phyloP scores from a whole-genome alignment of 306 rosid genomes.

The Morella rubra region DNA sequence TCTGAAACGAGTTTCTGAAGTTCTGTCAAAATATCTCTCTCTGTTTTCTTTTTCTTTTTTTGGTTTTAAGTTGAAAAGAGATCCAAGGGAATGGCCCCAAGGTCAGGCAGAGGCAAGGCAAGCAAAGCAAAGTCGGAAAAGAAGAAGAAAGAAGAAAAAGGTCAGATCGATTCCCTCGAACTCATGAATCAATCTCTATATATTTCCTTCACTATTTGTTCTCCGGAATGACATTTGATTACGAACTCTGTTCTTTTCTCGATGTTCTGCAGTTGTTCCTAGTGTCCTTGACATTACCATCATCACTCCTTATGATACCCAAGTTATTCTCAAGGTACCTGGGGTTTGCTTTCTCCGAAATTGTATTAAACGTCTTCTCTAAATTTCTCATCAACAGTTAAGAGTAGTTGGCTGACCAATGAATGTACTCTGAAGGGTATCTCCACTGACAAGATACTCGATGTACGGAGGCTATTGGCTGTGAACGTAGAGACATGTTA shows the following conservation, averaged over 20 bases:
- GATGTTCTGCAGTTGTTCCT: conserved; percentile 49
- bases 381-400: neutral
- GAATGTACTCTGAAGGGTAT: conserved; percentile 61
- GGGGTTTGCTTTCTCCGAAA: neutral
- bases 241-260: neutral
- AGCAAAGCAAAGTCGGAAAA: conserved; percentile 74
- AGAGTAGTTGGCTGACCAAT: neutral
- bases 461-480: conserved; percentile 79
- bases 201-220: neutral
- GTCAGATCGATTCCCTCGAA: conserved; percentile 33
- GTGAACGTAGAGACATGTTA: conserved; percentile 86
- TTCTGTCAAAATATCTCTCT: neutral
- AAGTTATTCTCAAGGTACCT: conserved; percentile 70
- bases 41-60: neutral
- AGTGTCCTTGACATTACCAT: conserved; percentile 74
- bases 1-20: conserved; percentile 23
- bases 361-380: neutral
- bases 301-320: conserved; percentile 63
- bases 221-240: neutral
- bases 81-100: conserved; percentile 67
- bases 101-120: conserved; percentile 74
- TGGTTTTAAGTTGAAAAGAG: neutral
- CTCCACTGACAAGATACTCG: conserved; percentile 91
- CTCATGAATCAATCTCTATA: too few relatives aligned
- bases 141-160: conserved; percentile 97